Conservation (phyloP, 1,284 basidiomycete genomes). For the Naganishia sp. region DNA sequence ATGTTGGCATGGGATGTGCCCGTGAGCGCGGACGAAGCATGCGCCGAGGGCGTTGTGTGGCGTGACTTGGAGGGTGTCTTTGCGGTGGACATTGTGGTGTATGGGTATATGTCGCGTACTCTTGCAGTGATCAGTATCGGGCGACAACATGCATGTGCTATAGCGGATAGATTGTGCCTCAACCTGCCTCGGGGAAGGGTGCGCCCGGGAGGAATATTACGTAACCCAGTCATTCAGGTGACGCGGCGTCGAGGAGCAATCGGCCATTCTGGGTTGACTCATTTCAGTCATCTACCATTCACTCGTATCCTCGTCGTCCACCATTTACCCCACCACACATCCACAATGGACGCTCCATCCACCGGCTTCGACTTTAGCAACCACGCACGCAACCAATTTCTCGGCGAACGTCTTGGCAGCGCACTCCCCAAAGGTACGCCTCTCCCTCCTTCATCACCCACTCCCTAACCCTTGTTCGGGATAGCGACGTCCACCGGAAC, state of each 20-base stretch:
- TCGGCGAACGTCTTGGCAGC: conserved; percentile 55
- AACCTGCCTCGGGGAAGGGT: neutral
- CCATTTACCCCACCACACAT: too few relatives aligned
- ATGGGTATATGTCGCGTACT: neutral
- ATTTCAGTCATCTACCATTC: neutral
- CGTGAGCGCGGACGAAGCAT: conserved; percentile 5
- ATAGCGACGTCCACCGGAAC: conserved; percentile 92
- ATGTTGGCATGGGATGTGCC: conserved; percentile 21
- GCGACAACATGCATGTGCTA: neutral
- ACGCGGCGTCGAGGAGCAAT: conserved; percentile 22
- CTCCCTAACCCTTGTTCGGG: neutral
- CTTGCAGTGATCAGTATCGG: too few relatives aligned
- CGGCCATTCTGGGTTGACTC: neutral
- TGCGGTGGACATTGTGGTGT: neutral
- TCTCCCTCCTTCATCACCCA: neutral
- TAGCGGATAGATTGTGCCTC: neutral
- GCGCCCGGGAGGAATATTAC: neutral
- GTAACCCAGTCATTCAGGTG: neutral
- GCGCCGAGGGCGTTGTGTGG: conserved; percentile 12
- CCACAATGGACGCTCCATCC: conserved; percentile 6
- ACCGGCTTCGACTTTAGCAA: conserved; percentile 73
- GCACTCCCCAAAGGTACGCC: conserved; percentile 38
- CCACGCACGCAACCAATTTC: conserved; percentile 73
- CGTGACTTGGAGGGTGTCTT: conserved; percentile 20
- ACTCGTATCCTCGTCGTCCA: neutral